Percentiles rank a stretch among this genome's conserved stretches.
These are phyloP conservation scores for Straminergon stramineum DNA, from an alignment of 225 moss, liverwort and hornwort genomes.

Conservation along the genomic window DNA sequence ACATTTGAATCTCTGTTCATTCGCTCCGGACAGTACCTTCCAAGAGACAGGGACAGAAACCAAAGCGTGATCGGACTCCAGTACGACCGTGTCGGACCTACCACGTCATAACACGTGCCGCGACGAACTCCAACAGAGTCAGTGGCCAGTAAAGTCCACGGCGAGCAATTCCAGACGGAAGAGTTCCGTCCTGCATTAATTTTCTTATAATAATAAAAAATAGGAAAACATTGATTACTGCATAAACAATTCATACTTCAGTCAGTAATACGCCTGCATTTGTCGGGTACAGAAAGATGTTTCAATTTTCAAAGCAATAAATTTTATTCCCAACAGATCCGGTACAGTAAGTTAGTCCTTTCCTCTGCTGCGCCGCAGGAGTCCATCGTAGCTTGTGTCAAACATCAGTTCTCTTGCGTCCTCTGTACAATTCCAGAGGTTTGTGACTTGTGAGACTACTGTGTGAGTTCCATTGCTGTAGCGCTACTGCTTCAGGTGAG, in stretches of 20 bases:
- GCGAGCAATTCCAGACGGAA: neutral
- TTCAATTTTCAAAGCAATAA: neutral
- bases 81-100: neutral
- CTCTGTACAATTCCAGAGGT: neutral
- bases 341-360: neutral
- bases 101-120: neutral
- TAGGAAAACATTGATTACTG: neutral
- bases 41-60: no score
- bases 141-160: neutral
- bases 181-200: neutral
- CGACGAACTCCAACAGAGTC: neutral
- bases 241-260: neutral
- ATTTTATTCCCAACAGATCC: neutral
- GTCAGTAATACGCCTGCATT: neutral
- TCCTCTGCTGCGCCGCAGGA: neutral
- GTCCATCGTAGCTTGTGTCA: neutral
- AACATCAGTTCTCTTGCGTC: neutral
- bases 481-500: neutral
- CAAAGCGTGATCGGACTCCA: neutral
- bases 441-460: neutral
- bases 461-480: neutral
- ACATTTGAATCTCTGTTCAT: neutral
- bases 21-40: neutral
- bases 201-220: neutral
- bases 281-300: neutral